Conservation (phyloP, 192 early-diverging fungal species). For the Coemansia sp. region DNA sequence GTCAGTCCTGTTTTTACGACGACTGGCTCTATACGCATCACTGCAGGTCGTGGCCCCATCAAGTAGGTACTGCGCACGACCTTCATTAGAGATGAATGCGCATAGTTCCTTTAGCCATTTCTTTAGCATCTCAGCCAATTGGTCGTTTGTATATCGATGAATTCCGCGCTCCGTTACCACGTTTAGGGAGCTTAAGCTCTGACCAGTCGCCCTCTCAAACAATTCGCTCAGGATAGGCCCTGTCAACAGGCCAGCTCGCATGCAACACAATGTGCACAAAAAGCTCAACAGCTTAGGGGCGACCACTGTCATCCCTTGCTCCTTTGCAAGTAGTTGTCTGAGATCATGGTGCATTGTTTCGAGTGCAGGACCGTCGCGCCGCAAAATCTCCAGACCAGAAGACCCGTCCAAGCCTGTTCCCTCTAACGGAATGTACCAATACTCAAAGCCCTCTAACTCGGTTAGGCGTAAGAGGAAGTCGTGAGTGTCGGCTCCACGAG, state of each 20-base stretch:
- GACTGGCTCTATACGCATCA: constrained; percentile 8
- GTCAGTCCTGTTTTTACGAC: not conserved
- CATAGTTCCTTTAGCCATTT: constrained; percentile 17
- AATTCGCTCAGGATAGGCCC: constrained; percentile 1
- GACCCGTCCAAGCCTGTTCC: too few species aligned
- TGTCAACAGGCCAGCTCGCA: not conserved
- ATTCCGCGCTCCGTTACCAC: constrained; percentile 14
- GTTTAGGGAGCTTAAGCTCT: not conserved
- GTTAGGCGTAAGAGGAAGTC: too few species aligned
- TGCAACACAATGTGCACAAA: constrained; percentile 18
- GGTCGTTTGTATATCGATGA: not conserved
- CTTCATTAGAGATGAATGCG: not conserved
- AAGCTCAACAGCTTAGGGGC: constrained; percentile 25
- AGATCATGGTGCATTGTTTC: not conserved
- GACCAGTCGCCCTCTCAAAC: constrained; percentile 11
- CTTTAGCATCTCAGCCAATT: constrained; percentile 1
- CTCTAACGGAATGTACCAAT: not conserved
- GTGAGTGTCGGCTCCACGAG: too few species aligned
- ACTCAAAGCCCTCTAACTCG: too few species aligned
- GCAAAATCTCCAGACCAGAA: not conserved
- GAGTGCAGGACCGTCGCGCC: constrained; percentile 4
- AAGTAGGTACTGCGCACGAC: constrained; percentile 5
- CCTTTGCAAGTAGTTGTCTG: too few species aligned
- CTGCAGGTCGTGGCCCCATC: constrained; percentile 18
- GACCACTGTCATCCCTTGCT: not conserved